Conservation (phyloP, 345 rosid species). For the Excoecaria cochinchinensis region DNA sequence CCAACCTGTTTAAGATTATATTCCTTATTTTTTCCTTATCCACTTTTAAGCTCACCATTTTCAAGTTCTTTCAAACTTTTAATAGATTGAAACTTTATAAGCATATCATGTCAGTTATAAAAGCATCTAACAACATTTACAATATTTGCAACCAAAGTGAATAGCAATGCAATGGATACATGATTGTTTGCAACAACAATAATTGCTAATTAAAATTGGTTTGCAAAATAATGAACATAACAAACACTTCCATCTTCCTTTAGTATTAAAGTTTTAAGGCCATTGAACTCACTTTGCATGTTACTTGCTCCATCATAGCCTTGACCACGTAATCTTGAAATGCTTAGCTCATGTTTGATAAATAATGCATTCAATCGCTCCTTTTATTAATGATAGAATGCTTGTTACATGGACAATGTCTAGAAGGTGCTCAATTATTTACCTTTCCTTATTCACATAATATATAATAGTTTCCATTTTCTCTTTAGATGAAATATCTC, state of each 20-base stretch:
- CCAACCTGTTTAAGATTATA: no score
- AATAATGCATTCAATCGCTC: background rate
- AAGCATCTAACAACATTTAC: no score
- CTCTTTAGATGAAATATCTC: background rate
- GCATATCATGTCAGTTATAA: no score
- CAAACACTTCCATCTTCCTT: background rate
- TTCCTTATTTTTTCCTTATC: no score
- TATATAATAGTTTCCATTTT: background rate
- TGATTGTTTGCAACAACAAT: background rate
- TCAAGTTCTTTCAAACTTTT: no score
- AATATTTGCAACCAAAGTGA: no score
- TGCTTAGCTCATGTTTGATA: background rate
- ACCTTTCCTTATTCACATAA: background rate
- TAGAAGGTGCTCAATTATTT: background rate
- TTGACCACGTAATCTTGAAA: background rate
- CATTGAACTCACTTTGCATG: background rate
- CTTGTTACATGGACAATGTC: background rate
- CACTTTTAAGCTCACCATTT: no score
- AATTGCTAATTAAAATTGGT: background rate
- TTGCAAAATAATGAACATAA: background rate
- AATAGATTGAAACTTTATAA: no score
- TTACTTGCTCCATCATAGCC: background rate
- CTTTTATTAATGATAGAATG: background rate
- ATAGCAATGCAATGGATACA: background rate
- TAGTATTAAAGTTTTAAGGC: background rate